Evolutionary conservation across 768 basidiomycete genomes (phyloP).

Genomic region (Boletus rufocinnamomeus): DNA sequence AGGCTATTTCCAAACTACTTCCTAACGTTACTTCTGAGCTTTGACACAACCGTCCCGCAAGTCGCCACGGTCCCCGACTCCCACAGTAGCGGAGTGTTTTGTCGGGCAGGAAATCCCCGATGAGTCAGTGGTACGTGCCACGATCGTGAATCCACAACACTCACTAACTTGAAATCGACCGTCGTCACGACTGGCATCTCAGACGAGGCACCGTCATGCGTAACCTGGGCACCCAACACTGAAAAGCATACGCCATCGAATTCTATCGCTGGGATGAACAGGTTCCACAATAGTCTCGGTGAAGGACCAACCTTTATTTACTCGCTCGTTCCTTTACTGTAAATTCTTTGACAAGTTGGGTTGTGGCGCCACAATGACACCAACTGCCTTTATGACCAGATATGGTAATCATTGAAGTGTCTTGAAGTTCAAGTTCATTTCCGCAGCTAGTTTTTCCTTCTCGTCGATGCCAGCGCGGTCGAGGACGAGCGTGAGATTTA

Average conservation of each 20-base stretch:
- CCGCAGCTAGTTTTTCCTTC: neutral
- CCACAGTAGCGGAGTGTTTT: no score
- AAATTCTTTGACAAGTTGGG: neutral
- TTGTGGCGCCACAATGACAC: neutral
- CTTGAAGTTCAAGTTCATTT: neutral
- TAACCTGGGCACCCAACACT: neutral
- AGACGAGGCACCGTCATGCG: neutral
- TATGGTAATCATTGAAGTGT: no score
- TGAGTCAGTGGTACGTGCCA: neutral
- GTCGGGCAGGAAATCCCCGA: no score
- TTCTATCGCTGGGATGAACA: neutral
- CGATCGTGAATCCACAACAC: neutral
- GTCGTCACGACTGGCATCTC: neutral
- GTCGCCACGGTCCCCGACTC: neutral
- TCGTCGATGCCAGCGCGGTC: neutral
- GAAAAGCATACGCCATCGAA: neutral
- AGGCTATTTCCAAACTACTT: neutral
- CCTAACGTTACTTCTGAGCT: neutral
- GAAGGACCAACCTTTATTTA: neutral
- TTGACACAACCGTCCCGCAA: neutral
- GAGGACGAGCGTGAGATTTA: constrained; percentile 9
- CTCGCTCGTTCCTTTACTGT: neutral
- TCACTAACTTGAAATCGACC: neutral
- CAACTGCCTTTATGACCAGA: neutral
- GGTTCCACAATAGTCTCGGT: neutral